phyloP scores from a whole-genome alignment of 2,329 filamentous ascomycete species.

The Didymella pomorum region DNA sequence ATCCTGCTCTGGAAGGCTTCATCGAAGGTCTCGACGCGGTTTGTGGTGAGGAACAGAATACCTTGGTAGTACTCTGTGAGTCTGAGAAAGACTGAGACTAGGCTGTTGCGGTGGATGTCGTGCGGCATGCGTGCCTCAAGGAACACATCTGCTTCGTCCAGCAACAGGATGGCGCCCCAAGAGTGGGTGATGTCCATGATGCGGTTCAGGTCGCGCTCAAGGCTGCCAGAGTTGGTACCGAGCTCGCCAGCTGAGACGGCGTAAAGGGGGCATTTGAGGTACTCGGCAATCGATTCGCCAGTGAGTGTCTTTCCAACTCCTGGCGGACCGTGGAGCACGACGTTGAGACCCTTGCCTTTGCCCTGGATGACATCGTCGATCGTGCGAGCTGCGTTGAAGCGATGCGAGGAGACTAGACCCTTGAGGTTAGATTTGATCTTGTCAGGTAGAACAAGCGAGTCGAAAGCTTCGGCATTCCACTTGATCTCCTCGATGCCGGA shows the following conservation, averaged over 20 bases:
- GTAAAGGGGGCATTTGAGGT: slow-evolving; percentile 82
- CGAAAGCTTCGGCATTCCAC: slow-evolving; percentile 85
- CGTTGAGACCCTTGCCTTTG: slow-evolving; percentile 85
- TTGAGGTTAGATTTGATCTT: slow-evolving; percentile 73
- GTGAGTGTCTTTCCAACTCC: slow-evolving; percentile 91
- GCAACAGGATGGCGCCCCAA: slow-evolving; percentile 84
- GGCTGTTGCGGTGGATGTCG: slow-evolving; percentile 83
- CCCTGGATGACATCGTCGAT: slow-evolving; percentile 77
- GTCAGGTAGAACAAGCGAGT: slow-evolving; percentile 75
- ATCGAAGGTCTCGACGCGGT: slow-evolving; percentile 86
- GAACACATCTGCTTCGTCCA: slow-evolving; percentile 73
- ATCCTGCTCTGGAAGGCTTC: slow-evolving; percentile 90
- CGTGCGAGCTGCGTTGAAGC: slow-evolving; percentile 79
- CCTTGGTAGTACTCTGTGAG: slow-evolving; percentile 92
- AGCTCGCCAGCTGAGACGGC: slow-evolving; percentile 84
- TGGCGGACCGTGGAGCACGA: slow-evolving; percentile 78
- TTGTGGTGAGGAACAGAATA: slow-evolving; percentile 88
- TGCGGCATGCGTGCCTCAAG: slow-evolving; percentile 83
- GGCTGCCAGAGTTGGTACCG: slow-evolving; percentile 73
- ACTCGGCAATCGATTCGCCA: slow-evolving; percentile 83
- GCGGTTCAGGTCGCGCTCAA: slow-evolving; percentile 81
- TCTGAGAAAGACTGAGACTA: slow-evolving; percentile 87
- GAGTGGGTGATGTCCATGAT: slow-evolving; percentile 86
- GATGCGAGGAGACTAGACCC: slow-evolving; percentile 83
- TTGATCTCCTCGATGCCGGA: slow-evolving; percentile 80